phyloP scores from a whole-genome alignment of 148 eudicot species.

The Simmondsia chinensis region DNA sequence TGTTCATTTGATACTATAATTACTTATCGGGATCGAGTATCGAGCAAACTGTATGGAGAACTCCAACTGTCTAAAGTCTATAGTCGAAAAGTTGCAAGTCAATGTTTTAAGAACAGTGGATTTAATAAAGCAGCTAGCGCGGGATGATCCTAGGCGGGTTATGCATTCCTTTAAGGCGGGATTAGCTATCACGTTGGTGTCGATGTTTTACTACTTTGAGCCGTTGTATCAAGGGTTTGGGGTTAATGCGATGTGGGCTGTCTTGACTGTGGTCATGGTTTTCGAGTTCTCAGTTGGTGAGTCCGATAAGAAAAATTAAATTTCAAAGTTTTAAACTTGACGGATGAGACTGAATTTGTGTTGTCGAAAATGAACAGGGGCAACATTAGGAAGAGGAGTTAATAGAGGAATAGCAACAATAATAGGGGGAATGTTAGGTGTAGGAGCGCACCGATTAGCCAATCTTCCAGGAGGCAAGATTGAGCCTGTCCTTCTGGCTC shows the following conservation, averaged over 20 bases:
- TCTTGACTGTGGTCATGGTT: conserved; percentile 74
- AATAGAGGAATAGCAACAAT: conserved; percentile 50
- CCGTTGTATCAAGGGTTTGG: conserved; percentile 56
- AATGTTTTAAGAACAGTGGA: too few relatives aligned
- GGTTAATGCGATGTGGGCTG: conserved; percentile 72
- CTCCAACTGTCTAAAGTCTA: too few relatives aligned
- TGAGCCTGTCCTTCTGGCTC: conserved; percentile 26
- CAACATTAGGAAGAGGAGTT: conserved; percentile 47
- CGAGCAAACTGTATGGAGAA: too few relatives aligned
- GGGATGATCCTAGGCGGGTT: conserved; percentile 74
- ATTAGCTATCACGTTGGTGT: conserved; percentile 51
- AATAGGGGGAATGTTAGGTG: conserved; percentile 31
- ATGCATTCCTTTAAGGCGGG: conserved; percentile 67
- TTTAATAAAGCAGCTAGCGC: too few relatives aligned
- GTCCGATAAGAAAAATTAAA: neutral
- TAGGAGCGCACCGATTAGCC: conserved; percentile 40
- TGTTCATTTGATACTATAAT: too few relatives aligned
- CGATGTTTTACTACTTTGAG: conserved; percentile 53
- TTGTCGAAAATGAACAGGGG: conserved; percentile 22
- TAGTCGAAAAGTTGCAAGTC: too few relatives aligned
- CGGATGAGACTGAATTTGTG: neutral
- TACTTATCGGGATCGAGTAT: too few relatives aligned
- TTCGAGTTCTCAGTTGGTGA: conserved; percentile 76
- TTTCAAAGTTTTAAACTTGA: too few relatives aligned
- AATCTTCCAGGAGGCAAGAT: conserved; percentile 13